phyloP scores from a whole-genome alignment of 2,329 filamentous ascomycete genomes.

The Penicillium decumbens region DNA sequence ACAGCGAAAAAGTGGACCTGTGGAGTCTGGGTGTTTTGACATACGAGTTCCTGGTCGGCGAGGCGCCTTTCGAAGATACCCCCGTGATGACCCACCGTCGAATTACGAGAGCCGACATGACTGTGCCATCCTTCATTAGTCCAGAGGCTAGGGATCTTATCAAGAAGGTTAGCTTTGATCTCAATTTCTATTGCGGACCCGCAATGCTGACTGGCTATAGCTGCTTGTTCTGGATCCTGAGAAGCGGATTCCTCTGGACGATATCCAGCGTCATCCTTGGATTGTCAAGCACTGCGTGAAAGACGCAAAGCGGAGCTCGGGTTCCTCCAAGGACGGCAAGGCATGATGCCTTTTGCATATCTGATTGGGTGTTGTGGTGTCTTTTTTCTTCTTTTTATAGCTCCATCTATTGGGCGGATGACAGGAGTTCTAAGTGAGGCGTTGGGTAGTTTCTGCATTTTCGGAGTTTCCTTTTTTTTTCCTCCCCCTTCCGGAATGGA shows the following conservation, averaged over 20 bases:
- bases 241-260: constrained; percentile 83
- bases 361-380: constrained; percentile 22
- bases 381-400: constrained; percentile 8
- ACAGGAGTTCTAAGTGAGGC: background rate
- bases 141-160: constrained; percentile 88
- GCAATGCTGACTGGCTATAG: constrained; percentile 43
- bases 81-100: constrained; percentile 89
- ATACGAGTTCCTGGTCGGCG: constrained; percentile 93
- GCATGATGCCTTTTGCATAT: constrained; percentile 21
- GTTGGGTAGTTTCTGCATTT: constrained; percentile 12
- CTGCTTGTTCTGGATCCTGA: constrained; percentile 88
- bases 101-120: constrained; percentile 87
- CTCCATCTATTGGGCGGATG: constrained; percentile 2
- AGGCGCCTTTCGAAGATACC: constrained; percentile 95
- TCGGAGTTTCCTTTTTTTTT: constrained; percentile 10
- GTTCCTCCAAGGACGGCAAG: constrained; percentile 33
- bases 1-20: constrained; percentile 91
- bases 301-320: constrained; percentile 44
- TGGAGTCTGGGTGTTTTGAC: constrained; percentile 94
- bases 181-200: background rate
- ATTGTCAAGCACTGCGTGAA: constrained; percentile 87
- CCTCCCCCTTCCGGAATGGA: constrained; percentile 8
- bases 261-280: constrained; percentile 89
- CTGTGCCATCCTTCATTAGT: constrained; percentile 83
- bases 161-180: constrained; percentile 60